Conservation (phyloP, 1,139 yeast species). For the Eremothecium gossypii region DNA sequence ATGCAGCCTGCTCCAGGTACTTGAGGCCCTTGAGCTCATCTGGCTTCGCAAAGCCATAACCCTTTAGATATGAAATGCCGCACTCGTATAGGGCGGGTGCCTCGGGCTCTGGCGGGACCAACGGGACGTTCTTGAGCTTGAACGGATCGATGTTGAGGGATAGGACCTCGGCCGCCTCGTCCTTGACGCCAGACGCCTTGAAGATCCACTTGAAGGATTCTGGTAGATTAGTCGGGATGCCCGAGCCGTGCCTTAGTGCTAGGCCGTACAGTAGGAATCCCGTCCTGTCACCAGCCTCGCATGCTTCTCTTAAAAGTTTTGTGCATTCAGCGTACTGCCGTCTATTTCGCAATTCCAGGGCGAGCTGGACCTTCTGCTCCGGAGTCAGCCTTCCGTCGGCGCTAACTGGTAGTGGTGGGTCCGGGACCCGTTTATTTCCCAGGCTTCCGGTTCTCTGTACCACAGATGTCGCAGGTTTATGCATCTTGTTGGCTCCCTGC, state of each 20-base stretch:
- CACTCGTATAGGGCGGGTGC: conserved; percentile 46
- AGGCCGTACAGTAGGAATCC: conserved; percentile 69
- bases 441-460: too few relatives aligned
- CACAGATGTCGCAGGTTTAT: too few relatives aligned
- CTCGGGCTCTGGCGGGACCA: conserved; percentile 24
- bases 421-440: too few relatives aligned
- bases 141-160: conserved; percentile 30
- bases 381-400: not conserved
- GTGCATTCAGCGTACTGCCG: conserved; percentile 65
- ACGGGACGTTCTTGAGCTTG: conserved; percentile 22
- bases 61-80: conserved; percentile 51
- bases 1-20: conserved; percentile 57
- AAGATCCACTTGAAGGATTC: conserved; percentile 57
- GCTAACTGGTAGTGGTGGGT: too few relatives aligned
- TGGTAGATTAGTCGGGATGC: conserved; percentile 49
- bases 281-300: conserved; percentile 42
- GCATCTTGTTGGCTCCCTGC: not conserved
- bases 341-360: conserved; percentile 44
- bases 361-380: conserved; percentile 28
- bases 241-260: conserved; percentile 63
- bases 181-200: conserved; percentile 35
- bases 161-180: conserved; percentile 22
- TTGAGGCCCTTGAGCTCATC: conserved; percentile 53
- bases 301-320: conserved; percentile 45
- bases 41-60: conserved; percentile 44